These are phyloP conservation scores for Scenedesmus sp. DNA, from an alignment of 163 green algal species.

Conservation along the genomic window DNA sequence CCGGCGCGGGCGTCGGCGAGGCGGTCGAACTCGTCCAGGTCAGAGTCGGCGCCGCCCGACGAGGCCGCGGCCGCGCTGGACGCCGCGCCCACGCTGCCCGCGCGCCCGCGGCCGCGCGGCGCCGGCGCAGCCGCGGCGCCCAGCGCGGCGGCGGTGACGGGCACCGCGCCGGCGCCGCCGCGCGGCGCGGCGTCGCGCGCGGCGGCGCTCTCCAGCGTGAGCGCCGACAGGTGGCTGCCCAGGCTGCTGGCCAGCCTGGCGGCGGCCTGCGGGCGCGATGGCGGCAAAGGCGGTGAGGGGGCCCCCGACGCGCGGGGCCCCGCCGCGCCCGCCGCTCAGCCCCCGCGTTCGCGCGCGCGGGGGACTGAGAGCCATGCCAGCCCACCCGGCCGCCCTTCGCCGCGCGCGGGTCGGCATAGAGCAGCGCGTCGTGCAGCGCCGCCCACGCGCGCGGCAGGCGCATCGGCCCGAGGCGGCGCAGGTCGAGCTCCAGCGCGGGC, in stretches of 20 bases:
- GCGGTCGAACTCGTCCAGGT: constrained; percentile 45
- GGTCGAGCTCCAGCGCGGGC: constrained; percentile 38
- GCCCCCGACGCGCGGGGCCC: background rate
- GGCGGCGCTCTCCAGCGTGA: constrained; percentile 5
- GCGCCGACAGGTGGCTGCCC: constrained; percentile 5
- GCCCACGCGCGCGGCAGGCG: constrained; percentile 56
- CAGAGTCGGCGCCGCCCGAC: constrained; percentile 8
- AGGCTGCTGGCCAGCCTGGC: constrained; percentile 2
- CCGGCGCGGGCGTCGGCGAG: constrained; percentile 4
- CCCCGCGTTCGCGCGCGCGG: no score
- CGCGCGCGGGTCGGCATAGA: constrained; percentile 53
- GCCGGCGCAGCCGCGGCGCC: no score
- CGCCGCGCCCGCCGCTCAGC: no score
- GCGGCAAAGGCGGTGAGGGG: background rate
- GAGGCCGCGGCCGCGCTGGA: no score
- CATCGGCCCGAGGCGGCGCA: constrained; percentile 48
- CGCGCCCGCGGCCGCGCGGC: background rate
- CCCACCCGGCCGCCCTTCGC: constrained; percentile 48
- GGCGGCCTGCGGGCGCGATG: constrained; percentile 5
- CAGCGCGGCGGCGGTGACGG: no score
- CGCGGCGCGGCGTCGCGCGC: background rate
- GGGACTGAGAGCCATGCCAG: background rate
- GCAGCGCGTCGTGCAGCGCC: constrained; percentile 58
- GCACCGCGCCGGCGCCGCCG: background rate
- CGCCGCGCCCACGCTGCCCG: background rate